Evolutionary conservation across 148 eudicot genomes (phyloP).

Genomic region (Rhododendron mucronatum): DNA sequence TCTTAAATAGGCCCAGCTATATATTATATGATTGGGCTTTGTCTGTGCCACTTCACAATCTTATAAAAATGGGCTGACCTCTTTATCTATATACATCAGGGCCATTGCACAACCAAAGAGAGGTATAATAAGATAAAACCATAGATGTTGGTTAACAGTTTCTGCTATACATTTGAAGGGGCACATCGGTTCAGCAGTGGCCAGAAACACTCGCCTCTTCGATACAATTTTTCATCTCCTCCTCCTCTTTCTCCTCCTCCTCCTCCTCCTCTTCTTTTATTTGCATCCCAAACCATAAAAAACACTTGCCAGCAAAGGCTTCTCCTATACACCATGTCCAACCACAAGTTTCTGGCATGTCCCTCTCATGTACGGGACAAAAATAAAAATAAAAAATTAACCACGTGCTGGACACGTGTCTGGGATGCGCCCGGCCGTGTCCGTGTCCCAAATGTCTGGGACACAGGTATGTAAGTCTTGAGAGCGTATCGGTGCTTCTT

Average conservation of each 20-base stretch:
- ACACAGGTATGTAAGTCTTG: not conserved
- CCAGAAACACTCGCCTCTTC: not conserved
- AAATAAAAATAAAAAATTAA: not conserved
- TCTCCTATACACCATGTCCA: not conserved
- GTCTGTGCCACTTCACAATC: not conserved
- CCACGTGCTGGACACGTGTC: not conserved
- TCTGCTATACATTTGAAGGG: not conserved
- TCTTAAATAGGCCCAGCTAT: not conserved
- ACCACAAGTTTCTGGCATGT: not conserved
- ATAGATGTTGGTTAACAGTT: not conserved
- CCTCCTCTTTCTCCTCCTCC: not conserved
- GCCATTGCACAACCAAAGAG: not conserved
- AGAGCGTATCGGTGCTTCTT: not conserved
- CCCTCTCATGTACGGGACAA: not conserved
- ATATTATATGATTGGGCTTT: not conserved
- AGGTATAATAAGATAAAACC: not conserved
- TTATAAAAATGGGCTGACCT: not conserved
- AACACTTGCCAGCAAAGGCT: not conserved
- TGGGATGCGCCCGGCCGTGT: not conserved
- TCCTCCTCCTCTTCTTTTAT: not conserved
- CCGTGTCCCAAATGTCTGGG: not conserved
- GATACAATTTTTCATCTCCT: not conserved
- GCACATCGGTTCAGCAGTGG: not conserved
- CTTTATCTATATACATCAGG: not conserved
- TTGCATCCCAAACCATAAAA: not conserved